Evolutionary conservation across 805 yeast genomes (phyloP).

Genomic region (Saturnispora sekii): DNA sequence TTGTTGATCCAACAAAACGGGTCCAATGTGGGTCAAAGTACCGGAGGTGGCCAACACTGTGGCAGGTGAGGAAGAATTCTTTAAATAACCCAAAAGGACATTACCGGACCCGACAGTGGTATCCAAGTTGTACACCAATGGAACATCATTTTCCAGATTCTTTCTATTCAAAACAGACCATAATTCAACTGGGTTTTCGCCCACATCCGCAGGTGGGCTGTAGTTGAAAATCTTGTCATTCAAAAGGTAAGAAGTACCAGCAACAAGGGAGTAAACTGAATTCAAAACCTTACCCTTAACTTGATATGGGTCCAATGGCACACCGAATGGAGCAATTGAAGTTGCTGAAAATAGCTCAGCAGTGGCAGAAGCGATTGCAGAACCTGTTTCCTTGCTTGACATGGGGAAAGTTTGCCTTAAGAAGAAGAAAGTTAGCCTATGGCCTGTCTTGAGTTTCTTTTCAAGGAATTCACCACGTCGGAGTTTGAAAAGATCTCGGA

Average conservation of each 20-base stretch:
- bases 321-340: conserved; percentile 47
- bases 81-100: conserved; percentile 63
- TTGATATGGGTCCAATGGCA: conserved; percentile 45
- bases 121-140: conserved; percentile 52
- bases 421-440: not conserved
- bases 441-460: not conserved
- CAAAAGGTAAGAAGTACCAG: conserved; percentile 44
- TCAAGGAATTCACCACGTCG: not conserved
- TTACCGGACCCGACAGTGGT: conserved; percentile 80
- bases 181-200: conserved; percentile 46
- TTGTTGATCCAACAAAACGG: conserved; percentile 36
- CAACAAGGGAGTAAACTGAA: conserved; percentile 44
- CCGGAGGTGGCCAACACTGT: conserved; percentile 60
- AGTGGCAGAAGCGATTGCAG: conserved; percentile 4
- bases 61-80: conserved; percentile 17
- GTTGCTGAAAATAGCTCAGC: conserved; percentile 29
- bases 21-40: conserved; percentile 59
- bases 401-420: too few relatives aligned
- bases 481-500: conserved; percentile 4
- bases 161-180: conserved; percentile 49
- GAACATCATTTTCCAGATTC: conserved; percentile 49
- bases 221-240: conserved; percentile 56
- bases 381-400: conserved; percentile 12
- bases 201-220: conserved; percentile 16
- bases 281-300: conserved; percentile 41